Base-by-base conservation (phyloP, 2,329 filamentous ascomycete genomes). In the Leptographium radiaticola region DNA sequence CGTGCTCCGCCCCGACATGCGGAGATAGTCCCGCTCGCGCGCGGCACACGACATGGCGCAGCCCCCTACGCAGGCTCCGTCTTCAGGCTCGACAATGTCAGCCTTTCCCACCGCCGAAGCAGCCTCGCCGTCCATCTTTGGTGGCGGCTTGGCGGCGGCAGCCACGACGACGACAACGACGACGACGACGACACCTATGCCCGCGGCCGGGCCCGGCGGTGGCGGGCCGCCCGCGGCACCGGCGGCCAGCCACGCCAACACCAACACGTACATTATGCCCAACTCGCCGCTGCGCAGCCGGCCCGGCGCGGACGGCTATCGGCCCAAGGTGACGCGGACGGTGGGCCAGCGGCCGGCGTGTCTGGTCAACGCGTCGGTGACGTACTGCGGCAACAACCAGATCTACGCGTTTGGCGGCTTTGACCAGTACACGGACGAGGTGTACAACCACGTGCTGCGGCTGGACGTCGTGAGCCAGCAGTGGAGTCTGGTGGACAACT, bases 361-460 rank as follows among this genome's bases (percentile, higher is more conserved):
- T 65, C 77, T 98, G 50, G 91, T 98, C 61, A 98, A 98, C 74
- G 93, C 93, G 52, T 97, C 93, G 1, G 91, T 97, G 57, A 98
- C 93, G n/a, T 96, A 95, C 68, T 95, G 93, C 64, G 90, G 90
- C 56, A 93, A 95, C 70, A 93, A 97, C 67, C 84, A 93, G 68
- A 97, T 98, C 62, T 97, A 94, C 69, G 93, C 91, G 12, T 98
- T 98, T 73, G 93, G 93, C 45, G 93, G 93, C 18, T 98, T 98
- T 65, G 93, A 98, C 66, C 91, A 97, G 69, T 97, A 95, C 66
- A 98, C 93, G 0, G 93, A 98, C 67, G 93, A 98, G 73, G 87
- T 98, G 18, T 98, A 98, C 71, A 98, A 98, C 65, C 93, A 98
- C 71, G 93, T 98, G 44, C 75, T 98, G 59, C 84, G 83, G 62